Percentiles rank a stretch among this genome's conserved stretches.
Evolutionary conservation across 2,329 filamentous ascomycete genomes (phyloP).

Genomic region (Aspergillus ochraceus): DNA sequence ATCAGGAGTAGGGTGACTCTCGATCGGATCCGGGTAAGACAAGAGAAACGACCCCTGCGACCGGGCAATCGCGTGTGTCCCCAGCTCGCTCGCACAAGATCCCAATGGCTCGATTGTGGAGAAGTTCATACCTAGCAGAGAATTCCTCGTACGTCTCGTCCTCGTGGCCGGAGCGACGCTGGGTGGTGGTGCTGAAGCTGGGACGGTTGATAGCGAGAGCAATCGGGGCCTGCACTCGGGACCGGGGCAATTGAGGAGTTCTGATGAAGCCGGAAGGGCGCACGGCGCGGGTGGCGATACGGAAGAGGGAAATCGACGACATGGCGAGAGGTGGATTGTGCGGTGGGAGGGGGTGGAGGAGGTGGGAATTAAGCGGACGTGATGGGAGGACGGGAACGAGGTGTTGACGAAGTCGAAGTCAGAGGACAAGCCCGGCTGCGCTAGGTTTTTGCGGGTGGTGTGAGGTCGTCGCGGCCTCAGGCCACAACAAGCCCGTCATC

Average conservation of each 20-base stretch:
- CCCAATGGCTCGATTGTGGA: conserved; percentile 25
- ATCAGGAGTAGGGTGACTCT: conserved; percentile 10
- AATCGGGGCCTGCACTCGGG: conserved; percentile 58
- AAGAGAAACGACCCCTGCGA: conserved; percentile 11
- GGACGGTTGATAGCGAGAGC: conserved; percentile 57
- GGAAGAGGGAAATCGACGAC: conserved; percentile 68
- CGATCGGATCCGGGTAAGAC: neutral
- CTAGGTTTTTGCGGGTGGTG: conserved; percentile 43
- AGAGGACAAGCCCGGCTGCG: conserved; percentile 21
- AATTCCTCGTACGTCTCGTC: conserved; percentile 99
- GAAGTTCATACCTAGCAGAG: conserved; percentile 75
- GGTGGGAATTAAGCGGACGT: neutral
- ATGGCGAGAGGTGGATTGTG: conserved; percentile 47
- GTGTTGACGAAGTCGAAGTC: conserved; percentile 26
- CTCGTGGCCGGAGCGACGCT: conserved; percentile 63
- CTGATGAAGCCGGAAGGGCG: conserved; percentile 61
- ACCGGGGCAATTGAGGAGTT: conserved; percentile 60
- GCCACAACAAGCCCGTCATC: conserved; percentile 14
- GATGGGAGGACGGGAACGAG: conserved; percentile 14
- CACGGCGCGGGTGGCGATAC: conserved; percentile 68
- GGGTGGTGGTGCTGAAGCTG: conserved; percentile 59
- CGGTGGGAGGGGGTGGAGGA: conserved; percentile 19
- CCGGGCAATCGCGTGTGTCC: conserved; percentile 8
- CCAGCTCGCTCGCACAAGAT: conserved; percentile 8
- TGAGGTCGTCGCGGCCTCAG: conserved; percentile 31